Base-by-base conservation (phyloP, 176 grass and related monocot genomes). In the Juncus inflexus region DNA sequence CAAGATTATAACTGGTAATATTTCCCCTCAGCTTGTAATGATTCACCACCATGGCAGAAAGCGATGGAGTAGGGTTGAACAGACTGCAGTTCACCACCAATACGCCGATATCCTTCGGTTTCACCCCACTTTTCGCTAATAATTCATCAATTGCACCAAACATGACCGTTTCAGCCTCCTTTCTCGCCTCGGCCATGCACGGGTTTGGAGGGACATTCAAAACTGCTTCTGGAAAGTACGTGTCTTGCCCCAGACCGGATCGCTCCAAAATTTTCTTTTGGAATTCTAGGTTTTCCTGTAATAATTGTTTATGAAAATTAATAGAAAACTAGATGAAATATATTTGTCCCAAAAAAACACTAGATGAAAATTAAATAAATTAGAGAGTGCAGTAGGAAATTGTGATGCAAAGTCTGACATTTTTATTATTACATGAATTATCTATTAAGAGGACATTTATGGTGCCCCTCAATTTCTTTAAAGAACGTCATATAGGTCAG, bases 111-210 rank as follows among this genome's bases (percentile, higher is more conserved):
- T 96, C 91, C 66, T 64, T 63, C 0, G 87, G 62, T 0, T 58
- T 16, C 49, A 96, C 87, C 1, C 84, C 79, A 0, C 87, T 91
- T 76, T 96, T 86, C 2, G 55, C 66, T 1, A 96, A 81, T 45
- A 89, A 62, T 40, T 69, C 55, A 41, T 96, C 87, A 36, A 96
- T 77, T 63, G 87, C 87, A 12, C 91, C 84, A 55, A 96, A 96
- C 91, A 96, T 91, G 47, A 96, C 84, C 42, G 62, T 77, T 84
- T 91, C 87, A 0, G 87, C 91, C 77, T 96, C 91, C 35, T 77
- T 77, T 38, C 91, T 67, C 1, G 91, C 91, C 82, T 96, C 91
- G 9, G 84, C 91, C 87, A 96, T 85, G 84, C 87, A 96, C 47
- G 91, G 87, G 73, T 81, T 83, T 1, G 87, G 87, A 15, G 91